phyloP scores from a whole-genome alignment of 2,329 filamentous ascomycete species.

The Herpotrichia juniperi region DNA sequence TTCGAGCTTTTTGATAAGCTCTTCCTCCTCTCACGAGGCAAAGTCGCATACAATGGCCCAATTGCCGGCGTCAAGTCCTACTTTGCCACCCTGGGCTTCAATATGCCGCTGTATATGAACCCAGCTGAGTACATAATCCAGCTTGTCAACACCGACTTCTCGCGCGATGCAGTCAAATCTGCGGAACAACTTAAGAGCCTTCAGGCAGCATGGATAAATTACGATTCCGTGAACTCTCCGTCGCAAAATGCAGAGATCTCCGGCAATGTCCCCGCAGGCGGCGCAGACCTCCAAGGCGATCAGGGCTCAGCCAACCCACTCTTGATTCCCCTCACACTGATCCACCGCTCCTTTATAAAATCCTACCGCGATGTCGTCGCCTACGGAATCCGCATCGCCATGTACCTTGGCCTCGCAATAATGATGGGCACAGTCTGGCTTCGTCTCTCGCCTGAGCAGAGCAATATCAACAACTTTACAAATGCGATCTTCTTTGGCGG shows the following conservation, averaged over 20 bases:
- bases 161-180: constrained; percentile 55
- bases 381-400: constrained; percentile 80
- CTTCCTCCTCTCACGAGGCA: constrained; percentile 72
- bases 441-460: constrained; percentile 69
- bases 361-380: constrained; percentile 82
- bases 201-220: constrained; percentile 62
- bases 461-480: constrained; percentile 78
- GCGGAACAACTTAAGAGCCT: constrained; percentile 59
- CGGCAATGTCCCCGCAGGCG: background rate
- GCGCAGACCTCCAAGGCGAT: background rate
- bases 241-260: constrained; percentile 5
- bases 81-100: constrained; percentile 65
- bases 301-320: constrained; percentile 50
- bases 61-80: constrained; percentile 65
- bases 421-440: constrained; percentile 92
- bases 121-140: constrained; percentile 83
- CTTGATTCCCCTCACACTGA: constrained; percentile 66
- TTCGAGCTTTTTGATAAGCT: constrained; percentile 84
- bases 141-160: constrained; percentile 78
- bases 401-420: constrained; percentile 81
- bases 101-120: constrained; percentile 74
- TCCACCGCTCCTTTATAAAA: constrained; percentile 83
- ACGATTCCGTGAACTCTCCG: constrained; percentile 41
- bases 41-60: constrained; percentile 74
- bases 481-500: constrained; percentile 73